phyloP scores from a whole-genome alignment of 495 filamentous ascomycete genomes.

The Aspergillus incahuasiensis region DNA sequence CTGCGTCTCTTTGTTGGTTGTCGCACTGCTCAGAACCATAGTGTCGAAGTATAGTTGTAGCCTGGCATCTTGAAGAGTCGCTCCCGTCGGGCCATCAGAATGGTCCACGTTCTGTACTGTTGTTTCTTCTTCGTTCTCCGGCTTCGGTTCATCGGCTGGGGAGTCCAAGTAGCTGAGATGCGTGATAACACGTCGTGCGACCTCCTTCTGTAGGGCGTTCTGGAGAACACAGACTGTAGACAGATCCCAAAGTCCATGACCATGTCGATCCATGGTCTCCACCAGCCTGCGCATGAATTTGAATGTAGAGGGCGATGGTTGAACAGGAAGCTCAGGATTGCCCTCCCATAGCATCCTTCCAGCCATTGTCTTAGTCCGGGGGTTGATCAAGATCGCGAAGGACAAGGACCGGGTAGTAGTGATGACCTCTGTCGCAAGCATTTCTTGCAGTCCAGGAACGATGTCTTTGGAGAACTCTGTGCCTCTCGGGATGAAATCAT shows the following conservation, averaged over 20 bases:
- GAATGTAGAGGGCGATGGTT: constrained; percentile 75
- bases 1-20: constrained; percentile 21
- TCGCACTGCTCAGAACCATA: constrained; percentile 55
- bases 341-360: constrained; percentile 72
- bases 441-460: constrained; percentile 54
- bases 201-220: constrained; percentile 36
- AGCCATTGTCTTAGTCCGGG: constrained; percentile 23
- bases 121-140: constrained; percentile 7
- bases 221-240: constrained; percentile 63
- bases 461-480: constrained; percentile 39
- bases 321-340: constrained; percentile 67
- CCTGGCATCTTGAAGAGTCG: constrained; percentile 47
- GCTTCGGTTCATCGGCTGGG: constrained; percentile 8
- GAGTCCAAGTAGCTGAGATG: constrained; percentile 21
- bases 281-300: constrained; percentile 64
- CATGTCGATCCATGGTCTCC: constrained; percentile 61
- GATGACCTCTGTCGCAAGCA: constrained; percentile 41
- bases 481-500: constrained; percentile 30
- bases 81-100: constrained; percentile 5
- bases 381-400: constrained; percentile 3
- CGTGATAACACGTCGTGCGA: constrained; percentile 21
- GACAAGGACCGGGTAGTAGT: constrained; percentile 11
- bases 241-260: constrained; percentile 80
- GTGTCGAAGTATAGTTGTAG: constrained; percentile 79
- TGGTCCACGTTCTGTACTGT: constrained; percentile 2